Evolutionary conservation across 108 stramenopile genomes (phyloP), one percentile per base, ranked within the genome.

Genomic region (Poteriospumella lacustris): DNA sequence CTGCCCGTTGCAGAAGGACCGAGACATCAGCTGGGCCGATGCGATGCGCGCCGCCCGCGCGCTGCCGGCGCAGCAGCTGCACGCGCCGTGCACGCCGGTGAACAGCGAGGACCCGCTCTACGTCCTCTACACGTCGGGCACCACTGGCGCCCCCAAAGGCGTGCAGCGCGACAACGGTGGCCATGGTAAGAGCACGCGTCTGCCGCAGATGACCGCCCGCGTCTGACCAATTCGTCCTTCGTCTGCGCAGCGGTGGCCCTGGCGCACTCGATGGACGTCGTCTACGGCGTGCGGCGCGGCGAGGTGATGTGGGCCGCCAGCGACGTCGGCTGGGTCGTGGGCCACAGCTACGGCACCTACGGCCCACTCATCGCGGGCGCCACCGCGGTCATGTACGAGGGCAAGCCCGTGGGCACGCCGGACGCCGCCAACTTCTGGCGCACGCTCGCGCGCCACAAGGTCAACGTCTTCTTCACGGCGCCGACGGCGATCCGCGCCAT

Each of bases 401-500:
- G 91, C 34, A 92, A 92, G 69, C 91, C 91, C 28, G 89, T 90
- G 26, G 87, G 88, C 0, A 89, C 89, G 42, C 91, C 91, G 24
- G 89, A 92, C 81, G 91, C 89, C 1, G 88, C 87, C 1, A 88
- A 81, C 0, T 91, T 88, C 68, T 92, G 91, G 91, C 68, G 90
- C 34, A 68, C 88, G 5, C 81, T 90, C 56, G 86, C 88, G 39
- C 84, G 87, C 59, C 79, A 90, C 84, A 70, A 82, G 15, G 90
- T 91, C n/a, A 86, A 80, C 9, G 70, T 78, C 9, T 68, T 92
- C 39, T 92, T 92, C 83, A 88, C 87, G 2, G 91, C 91, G 0
- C 91, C 91, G 0, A 92, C 91, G 1, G 90, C 90, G 0, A 81
- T 91, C 64, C 87, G 91, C 39, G 90, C 90, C 0, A 91, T 92